phyloP scores from a whole-genome alignment of 2,329 filamentous ascomycete genomes.

The Cladosporium sp. region DNA sequence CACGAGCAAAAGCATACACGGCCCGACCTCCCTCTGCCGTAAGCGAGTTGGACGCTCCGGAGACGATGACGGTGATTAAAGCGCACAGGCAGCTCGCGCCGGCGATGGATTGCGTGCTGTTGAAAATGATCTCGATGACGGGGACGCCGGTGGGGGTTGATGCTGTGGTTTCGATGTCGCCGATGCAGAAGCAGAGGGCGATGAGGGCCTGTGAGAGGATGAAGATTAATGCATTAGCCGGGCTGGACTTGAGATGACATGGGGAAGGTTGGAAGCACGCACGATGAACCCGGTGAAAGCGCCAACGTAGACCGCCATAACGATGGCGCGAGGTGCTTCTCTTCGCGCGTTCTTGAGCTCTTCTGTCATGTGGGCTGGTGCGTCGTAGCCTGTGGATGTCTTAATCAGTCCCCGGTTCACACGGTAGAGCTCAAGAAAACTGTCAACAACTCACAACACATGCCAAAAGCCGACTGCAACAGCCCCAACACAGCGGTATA shows the following conservation, averaged over 20 bases:
- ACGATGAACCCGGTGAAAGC: conserved; percentile 42
- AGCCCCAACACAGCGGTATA: conserved; percentile 53
- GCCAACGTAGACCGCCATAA: conserved; percentile 43
- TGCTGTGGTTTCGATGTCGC: conserved; percentile 45
- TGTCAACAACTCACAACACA: conserved; percentile 45
- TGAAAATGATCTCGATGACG: conserved; percentile 51
- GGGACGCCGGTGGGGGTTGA: conserved; percentile 47
- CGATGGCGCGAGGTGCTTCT: conserved; percentile 48
- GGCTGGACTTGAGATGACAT: no score
- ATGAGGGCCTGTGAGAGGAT: conserved; percentile 36
- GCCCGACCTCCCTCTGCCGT: conserved; percentile 45
- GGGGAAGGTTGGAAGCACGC: not conserved
- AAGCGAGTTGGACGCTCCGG: conserved; percentile 44
- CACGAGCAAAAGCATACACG: conserved; percentile 48
- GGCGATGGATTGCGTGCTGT: conserved; percentile 43
- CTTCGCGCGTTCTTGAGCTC: conserved; percentile 51
- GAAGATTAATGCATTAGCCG: no score
- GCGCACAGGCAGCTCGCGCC: conserved; percentile 44
- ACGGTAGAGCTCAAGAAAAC: no score
- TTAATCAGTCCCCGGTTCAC: no score
- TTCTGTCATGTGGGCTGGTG: conserved; percentile 52
- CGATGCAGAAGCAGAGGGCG: conserved; percentile 52
- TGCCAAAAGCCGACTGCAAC: conserved; percentile 51
- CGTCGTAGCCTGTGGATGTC: conserved; percentile 36
- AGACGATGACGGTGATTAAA: conserved; percentile 47